Percentiles rank a stretch among this genome's conserved stretches.
phyloP scores from a whole-genome alignment of 257 asterid species.

The Linderniella brevidens region DNA sequence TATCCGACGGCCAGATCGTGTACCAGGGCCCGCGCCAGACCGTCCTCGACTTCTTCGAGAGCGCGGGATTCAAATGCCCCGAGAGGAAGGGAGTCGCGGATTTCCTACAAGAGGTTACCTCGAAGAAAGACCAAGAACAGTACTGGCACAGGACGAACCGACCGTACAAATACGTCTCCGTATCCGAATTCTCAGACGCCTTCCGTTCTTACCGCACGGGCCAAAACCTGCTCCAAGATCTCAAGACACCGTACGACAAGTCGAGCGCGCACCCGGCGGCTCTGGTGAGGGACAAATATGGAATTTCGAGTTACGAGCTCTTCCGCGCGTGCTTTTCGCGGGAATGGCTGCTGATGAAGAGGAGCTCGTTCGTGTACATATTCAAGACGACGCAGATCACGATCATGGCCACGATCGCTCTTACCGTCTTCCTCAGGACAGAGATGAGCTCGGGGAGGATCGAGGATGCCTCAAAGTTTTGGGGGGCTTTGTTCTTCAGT shows the following conservation, averaged over 20 bases:
- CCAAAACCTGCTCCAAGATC: conserved; percentile 24
- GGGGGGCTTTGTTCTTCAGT: conserved; percentile 53
- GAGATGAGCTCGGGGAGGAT: conserved; percentile 39
- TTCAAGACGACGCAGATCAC: conserved; percentile 57
- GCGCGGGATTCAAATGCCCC: conserved; percentile 68
- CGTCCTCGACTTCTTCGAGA: conserved; percentile 47
- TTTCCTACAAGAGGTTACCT: conserved; percentile 77
- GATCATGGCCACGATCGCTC: conserved; percentile 48
- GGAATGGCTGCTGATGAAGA: conserved; percentile 54
- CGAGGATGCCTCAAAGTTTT: conserved; percentile 43
- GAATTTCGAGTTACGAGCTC: conserved; percentile 45
- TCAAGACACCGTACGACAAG: conserved; percentile 35
- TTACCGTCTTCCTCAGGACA: conserved; percentile 57
- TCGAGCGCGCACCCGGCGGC: conserved; percentile 52
- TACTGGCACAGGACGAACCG: conserved; percentile 41
- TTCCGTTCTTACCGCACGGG: conserved; percentile 46
- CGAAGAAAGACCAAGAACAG: conserved; percentile 68
- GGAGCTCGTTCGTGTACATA: conserved; percentile 45
- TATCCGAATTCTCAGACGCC: conserved; percentile 33
- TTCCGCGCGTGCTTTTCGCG: conserved; percentile 48
- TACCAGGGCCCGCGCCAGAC: conserved; percentile 70
- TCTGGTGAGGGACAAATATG: conserved; percentile 39
- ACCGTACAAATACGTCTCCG: conserved; percentile 41
- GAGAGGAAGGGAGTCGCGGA: conserved; percentile 77
- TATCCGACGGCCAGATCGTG: conserved; percentile 63